phyloP scores from a whole-genome alignment of 352 stramenopile species.

The Pythium coloratum region DNA sequence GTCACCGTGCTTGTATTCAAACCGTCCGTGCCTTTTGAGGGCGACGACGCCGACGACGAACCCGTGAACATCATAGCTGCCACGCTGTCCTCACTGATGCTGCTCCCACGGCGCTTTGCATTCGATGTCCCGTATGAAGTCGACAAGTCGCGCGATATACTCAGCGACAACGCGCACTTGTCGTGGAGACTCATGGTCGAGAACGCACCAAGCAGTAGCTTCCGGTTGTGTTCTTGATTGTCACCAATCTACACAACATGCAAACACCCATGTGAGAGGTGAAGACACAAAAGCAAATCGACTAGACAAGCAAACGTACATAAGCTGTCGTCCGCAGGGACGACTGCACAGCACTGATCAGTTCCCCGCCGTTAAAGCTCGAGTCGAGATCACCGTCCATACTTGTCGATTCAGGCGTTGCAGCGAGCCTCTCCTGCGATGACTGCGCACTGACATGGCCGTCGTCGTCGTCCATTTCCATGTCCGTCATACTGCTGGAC shows the following conservation, averaged over 20 bases:
- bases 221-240: slow-evolving; percentile 83
- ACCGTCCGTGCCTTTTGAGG: slow-evolving; percentile 13
- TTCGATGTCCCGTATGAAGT: slow-evolving; percentile 20
- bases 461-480: slow-evolving; percentile 29
- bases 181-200: slow-evolving; percentile 89
- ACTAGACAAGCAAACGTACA: slow-evolving; percentile 32
- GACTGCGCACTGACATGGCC: slow-evolving; percentile 4
- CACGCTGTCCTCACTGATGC: slow-evolving; percentile 48
- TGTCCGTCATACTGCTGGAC: slow-evolving; percentile 10
- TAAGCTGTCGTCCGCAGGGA: slow-evolving; percentile 33
- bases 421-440: slow-evolving; percentile 15
- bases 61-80: slow-evolving; percentile 12
- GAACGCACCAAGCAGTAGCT: slow-evolving; percentile 80
- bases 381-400: slow-evolving; percentile 20
- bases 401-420: slow-evolving; percentile 13
- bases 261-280: slow-evolving; percentile 3
- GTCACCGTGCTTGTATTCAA: slow-evolving; percentile 4
- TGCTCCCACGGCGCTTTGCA: slow-evolving; percentile 52
- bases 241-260: slow-evolving; percentile 45
- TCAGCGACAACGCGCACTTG: slow-evolving; percentile 82
- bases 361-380: not conserved
- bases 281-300: not conserved
- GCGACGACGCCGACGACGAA: slow-evolving; percentile 24
- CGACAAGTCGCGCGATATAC: slow-evolving; percentile 63
- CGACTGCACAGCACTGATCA: not conserved